phyloP scores from a whole-genome alignment of 257 asterid genomes.

The Cynanchum wilfordii region DNA sequence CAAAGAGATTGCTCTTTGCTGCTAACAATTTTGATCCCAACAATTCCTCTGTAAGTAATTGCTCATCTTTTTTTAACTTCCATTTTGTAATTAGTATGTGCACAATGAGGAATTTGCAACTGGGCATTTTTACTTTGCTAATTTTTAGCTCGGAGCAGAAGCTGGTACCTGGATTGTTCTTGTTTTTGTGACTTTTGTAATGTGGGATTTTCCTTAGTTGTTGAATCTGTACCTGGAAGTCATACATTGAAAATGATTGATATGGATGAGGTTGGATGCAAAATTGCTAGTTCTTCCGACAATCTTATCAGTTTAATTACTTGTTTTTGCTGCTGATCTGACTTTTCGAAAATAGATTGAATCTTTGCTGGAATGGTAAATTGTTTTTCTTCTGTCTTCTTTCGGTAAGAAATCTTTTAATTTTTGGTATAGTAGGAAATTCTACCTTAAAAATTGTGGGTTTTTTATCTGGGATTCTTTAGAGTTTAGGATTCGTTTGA shows the following conservation, averaged over 20 bases:
- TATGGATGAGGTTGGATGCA: not conserved
- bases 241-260: not conserved
- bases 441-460: not conserved
- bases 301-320: not conserved
- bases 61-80: not conserved
- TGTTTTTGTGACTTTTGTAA: not conserved
- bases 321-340: not conserved
- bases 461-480: not conserved
- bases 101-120: not conserved
- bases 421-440: not conserved
- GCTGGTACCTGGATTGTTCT: not conserved
- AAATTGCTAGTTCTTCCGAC: not conserved
- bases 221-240: not conserved
- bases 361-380: not conserved
- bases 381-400: not conserved
- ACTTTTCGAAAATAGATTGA: not conserved
- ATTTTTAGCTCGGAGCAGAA: not conserved
- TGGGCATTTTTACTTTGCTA: not conserved
- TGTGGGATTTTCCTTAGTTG: not conserved
- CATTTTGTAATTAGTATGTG: not conserved
- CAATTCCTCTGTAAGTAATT: conserved; percentile 28
- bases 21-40: conserved; percentile 30
- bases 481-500: not conserved
- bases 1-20: conserved; percentile 32
- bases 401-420: not conserved